Base-by-base conservation (phyloP, 2,329 filamentous ascomycete species). In the Fusarium camptoceras region DNA sequence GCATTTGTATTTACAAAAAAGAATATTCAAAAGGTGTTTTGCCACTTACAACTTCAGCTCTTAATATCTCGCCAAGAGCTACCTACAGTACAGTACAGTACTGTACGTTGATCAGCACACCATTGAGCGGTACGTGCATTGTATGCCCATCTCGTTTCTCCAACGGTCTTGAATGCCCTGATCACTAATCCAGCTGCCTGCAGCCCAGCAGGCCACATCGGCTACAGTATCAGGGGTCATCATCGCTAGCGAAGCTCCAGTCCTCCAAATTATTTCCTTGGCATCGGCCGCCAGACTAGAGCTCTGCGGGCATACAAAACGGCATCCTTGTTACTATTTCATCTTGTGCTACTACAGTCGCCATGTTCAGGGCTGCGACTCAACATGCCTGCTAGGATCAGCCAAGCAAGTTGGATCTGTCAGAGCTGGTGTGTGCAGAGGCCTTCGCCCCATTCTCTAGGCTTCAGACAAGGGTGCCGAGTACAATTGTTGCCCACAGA, bases 111-210 rank as follows among this genome's bases (percentile, higher is more conserved):
- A 67, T 56, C 67, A 56, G 53, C 51, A 46, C 56, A 34, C 47
- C 68, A 59, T 64, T 63, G 55, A 59, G 50, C 55, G 60, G 68
- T 60, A 72, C 49, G 68, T 73, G 61, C 72, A 56, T 65, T 60
- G 25, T 55, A 54, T 41, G 46, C 22, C 34, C 60, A 58, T 47
- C 44, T 56, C 49, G 51, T 59, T 56, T 62, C 66, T 64, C 54
- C 49, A 65, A 68, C 49, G 53, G 42, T 59, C 64, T 65, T 53
- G 39, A 59, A 49, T 64, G 48, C 44, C 42, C 37, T 66, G 67
- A 75, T 73, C 72, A 75, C 70, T 60, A 74, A 72, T 74, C 72
- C 68, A 69, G 50, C 59, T 59, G 48, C 59, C 49, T 71, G 61
- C 71, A 73, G 53, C 22, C 59, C 20, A 41, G 49, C 59, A 55